Base-by-base conservation (phyloP, 176 grass and related monocot genomes). In the Carex scoparia region DNA sequence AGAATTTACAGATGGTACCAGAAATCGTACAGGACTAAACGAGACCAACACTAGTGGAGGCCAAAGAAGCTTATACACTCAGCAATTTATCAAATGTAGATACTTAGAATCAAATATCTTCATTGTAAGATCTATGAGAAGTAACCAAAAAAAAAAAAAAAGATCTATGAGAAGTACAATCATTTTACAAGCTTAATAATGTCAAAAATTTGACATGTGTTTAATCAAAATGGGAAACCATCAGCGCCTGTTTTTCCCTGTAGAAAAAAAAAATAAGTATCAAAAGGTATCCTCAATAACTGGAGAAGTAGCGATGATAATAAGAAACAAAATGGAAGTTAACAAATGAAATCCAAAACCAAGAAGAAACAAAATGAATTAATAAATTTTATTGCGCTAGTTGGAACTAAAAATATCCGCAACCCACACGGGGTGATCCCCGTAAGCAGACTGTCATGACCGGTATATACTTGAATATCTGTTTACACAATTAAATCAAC, bases 161-260 rank as follows among this genome's bases (percentile, higher is more conserved):
- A 54, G 16, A 73, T 66, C 31, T 69, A 74, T 65, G 51, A 66
- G 38, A 73, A 84, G 35, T 56, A 60, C 32, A 76, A 85, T 28
- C 13, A 77, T 61, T 74, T 85, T 85, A 85, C 72, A 77, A 65
- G 35, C 80, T 66, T 61, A 19, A 63, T 46, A 11, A 23, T 27
- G 61, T 86, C 62, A 77, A 86, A 85, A 70, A 33, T 19, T 33
- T n/a, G 51, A 68, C 55, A 79, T 7, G 9, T 72, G 59, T 80
- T 67, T 30, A 58, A 56, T 46, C 0, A 23, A 55, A 67, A 18
- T 15, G 66, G 18, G 40, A 31, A 70, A 58, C 30, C 44, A 80
- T 97, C 74, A 94, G 23, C 84, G 67, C 7, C 62, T 89, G 15
- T 75, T 42, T 68, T 94, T 97, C 57, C 89, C 94, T 94, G 84